Conservation (phyloP, 2,329 filamentous ascomycete genomes). For the Penicillium sp. region DNA sequence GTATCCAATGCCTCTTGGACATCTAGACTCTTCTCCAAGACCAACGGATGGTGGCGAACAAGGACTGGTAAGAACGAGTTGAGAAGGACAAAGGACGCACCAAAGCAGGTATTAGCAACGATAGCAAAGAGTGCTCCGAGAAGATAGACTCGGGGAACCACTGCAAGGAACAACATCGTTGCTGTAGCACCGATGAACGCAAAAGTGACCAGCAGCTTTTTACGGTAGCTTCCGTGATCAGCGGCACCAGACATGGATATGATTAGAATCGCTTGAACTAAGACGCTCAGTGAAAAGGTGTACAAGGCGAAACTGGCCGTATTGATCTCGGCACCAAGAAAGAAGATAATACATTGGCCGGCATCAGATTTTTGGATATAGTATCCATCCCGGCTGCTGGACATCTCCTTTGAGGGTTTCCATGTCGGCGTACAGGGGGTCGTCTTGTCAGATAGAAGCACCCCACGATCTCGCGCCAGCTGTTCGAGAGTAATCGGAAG, state of each 20-base stretch:
- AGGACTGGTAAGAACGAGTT: constrained; percentile 94
- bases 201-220: constrained; percentile 83
- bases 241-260: constrained; percentile 96
- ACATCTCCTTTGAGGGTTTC: constrained; percentile 45
- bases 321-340: constrained; percentile 86
- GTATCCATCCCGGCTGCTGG: constrained; percentile 20
- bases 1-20: constrained; percentile 5
- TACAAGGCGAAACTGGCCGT: constrained; percentile 98
- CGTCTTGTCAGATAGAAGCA: constrained; percentile 75
- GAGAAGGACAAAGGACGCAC: constrained; percentile 89
- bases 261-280: constrained; percentile 86
- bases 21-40: constrained; percentile 39
- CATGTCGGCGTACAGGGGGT: constrained; percentile 73
- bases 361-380: constrained; percentile 35
- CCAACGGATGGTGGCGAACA: constrained; percentile 77
- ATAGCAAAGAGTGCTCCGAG: constrained; percentile 83
- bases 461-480: constrained; percentile 87
- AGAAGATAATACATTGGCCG: constrained; percentile 77
- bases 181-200: constrained; percentile 77
- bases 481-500: constrained; percentile 95
- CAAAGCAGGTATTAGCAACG: constrained; percentile 90
- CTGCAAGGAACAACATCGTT: constrained; percentile 85
- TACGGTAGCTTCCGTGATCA: constrained; percentile 90
- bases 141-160: constrained; percentile 75
- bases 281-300: constrained; percentile 89